phyloP scores from a whole-genome alignment of 129 eudicot genomes.

The sunflower (Helianthus annuus) region DNA sequence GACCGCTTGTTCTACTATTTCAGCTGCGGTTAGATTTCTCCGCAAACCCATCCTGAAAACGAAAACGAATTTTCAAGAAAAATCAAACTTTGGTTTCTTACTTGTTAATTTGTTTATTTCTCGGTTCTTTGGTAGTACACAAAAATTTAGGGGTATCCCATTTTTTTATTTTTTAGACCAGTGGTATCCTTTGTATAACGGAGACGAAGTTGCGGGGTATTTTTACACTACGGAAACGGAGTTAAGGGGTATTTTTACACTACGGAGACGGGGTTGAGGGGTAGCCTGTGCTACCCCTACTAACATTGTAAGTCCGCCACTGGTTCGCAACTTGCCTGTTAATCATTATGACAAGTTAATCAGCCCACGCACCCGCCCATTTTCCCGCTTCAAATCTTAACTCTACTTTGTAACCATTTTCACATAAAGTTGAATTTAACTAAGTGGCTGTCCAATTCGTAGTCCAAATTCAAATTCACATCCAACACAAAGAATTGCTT shows the following conservation, averaged over 20 bases:
- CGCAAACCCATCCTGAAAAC: constrained; percentile 80
- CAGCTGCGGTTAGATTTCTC: constrained; percentile 79
- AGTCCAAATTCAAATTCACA: not conserved
- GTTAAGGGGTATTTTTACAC: too few species aligned
- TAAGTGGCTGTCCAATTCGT: not conserved
- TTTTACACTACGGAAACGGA: too few species aligned
- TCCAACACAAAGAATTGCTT: not conserved
- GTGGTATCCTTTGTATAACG: too few species aligned
- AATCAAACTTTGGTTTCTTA: not conserved
- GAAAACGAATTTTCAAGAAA: not conserved
- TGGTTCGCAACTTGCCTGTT: not conserved
- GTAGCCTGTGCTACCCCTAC: too few species aligned
- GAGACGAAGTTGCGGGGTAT: too few species aligned
- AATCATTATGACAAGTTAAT: not conserved
- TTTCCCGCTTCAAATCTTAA: not conserved
- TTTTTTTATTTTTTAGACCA: too few species aligned
- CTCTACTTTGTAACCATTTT: not conserved
- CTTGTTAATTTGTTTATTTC: not conserved
- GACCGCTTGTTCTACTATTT: constrained; percentile 95
- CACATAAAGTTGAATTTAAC: not conserved
- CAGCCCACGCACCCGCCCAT: not conserved
- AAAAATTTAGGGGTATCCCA: too few species aligned
- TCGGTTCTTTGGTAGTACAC: not conserved
- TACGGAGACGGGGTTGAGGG: too few species aligned
- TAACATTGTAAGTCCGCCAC: too few species aligned